These are phyloP conservation scores for Auricularia sp. DNA, from an alignment of 768 basidiomycete species.

Conservation along the genomic window DNA sequence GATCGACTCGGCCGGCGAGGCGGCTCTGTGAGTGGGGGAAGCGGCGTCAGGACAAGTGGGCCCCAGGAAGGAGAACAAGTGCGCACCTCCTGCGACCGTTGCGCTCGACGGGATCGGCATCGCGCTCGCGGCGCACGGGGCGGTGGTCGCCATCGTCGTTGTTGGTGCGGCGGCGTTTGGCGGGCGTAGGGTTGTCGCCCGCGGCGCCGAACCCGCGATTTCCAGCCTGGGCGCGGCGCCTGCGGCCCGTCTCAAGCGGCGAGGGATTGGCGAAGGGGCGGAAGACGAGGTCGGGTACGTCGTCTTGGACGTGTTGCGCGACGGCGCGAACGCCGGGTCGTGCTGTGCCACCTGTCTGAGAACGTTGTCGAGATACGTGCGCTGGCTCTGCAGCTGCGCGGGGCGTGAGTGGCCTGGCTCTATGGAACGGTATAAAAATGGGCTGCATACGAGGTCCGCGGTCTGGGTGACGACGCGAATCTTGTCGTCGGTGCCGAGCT, in stretches of 20 bases:
- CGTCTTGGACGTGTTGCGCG: background rate
- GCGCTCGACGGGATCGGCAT: background rate
- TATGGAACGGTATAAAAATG: constrained; percentile 14
- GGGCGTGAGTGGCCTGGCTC: background rate
- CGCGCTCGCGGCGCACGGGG: background rate
- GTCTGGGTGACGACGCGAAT: constrained; percentile 89
- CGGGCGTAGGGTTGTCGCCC: background rate
- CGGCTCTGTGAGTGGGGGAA: background rate
- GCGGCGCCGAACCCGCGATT: background rate
- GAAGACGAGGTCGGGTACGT: constrained; percentile 1
- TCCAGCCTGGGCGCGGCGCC: background rate
- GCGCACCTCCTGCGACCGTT: background rate
- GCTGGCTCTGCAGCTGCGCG: background rate
- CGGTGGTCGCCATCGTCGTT: background rate
- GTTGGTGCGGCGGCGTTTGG: background rate
- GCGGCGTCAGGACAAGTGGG: background rate
- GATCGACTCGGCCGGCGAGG: background rate
- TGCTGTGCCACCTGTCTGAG: background rate
- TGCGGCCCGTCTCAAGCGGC: background rate
- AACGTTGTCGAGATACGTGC: background rate
- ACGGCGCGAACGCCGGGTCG: background rate
- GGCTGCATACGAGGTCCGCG: constrained; percentile 67
- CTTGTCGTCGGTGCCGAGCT: constrained; percentile 95
- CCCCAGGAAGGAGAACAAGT: background rate
- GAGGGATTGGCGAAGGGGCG: background rate